Evolutionary conservation across 1,139 yeast genomes (phyloP), one percentile per base, ranked within the genome.

Genomic region (Kodamaea alishanica): DNA sequence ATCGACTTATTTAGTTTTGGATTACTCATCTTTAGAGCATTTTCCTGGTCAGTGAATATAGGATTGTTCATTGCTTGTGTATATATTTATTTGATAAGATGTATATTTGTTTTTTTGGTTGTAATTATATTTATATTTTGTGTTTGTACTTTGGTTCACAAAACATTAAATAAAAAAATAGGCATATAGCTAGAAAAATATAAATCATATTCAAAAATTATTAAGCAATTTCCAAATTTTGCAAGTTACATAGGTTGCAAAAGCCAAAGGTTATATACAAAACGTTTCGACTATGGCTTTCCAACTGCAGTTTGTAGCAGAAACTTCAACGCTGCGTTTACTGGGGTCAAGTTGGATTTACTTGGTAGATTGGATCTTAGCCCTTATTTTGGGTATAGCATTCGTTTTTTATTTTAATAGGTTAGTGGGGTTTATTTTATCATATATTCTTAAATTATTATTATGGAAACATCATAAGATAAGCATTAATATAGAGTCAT

Each of bases 321-420:
- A 55, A 7, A 39, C 45, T 30, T 43, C 51, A 33, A 42, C 40
- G 28, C 33, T 50, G 6, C 40, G 56, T 35, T 52, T 59, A 35
- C 53, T 59, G 44, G 72, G 73, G 47, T 80, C 84, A 50, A 75
- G 81, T 53, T 86, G 95, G 95, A 85, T 86, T 24, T 90, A 89
- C 58, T 66, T 89, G 44, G 82, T 79, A 26, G 89, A 87, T 56
- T 88, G 96, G 95, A 64, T 84, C 33, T 65, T 89, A 44, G 73
- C 84, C 2, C 70, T 85, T 31, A 63, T 84, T 20, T 67, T 86
- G 12, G 70, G 82, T 0, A 57, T 86, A 2, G 77, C 84, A 28
- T 73, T 84, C 45, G 65, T 88, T 32, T 89, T 89, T 63, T 85
- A 82, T 62, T 77, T 88, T 63, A 83, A 85, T 51, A 72, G 97